Evolutionary conservation across 164 flowering plant species (phyloP).

Genomic region (Vitis rotundifolia): DNA sequence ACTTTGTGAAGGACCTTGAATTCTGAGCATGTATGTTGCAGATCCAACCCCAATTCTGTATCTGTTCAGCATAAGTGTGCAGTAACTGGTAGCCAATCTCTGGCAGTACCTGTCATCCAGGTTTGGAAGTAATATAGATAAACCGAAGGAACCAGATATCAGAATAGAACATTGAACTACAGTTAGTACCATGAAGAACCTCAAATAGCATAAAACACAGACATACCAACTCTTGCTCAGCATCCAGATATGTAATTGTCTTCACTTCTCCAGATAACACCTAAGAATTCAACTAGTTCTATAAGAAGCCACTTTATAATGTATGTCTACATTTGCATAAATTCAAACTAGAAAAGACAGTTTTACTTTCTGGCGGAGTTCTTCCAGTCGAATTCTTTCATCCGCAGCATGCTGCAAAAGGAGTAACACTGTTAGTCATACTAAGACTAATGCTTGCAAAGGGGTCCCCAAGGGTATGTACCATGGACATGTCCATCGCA

Average conservation of each 20-base stretch:
- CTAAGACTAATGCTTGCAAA: neutral
- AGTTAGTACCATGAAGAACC: neutral
- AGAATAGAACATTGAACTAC: too few species aligned
- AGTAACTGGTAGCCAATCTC: slow-evolving; percentile 83
- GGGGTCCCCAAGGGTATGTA: too few species aligned
- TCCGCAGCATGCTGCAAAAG: slow-evolving; percentile 97
- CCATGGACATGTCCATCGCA: too few species aligned
- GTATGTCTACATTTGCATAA: neutral
- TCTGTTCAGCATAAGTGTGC: slow-evolving; percentile 70
- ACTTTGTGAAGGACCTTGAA: slow-evolving; percentile 71
- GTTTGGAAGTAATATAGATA: neutral
- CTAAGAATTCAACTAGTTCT: slow-evolving; percentile 32
- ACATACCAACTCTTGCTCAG: slow-evolving; percentile 80
- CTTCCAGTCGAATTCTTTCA: slow-evolving; percentile 93
- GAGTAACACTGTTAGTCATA: neutral
- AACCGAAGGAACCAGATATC: too few species aligned
- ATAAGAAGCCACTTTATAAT: slow-evolving; percentile 2
- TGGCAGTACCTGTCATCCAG: slow-evolving; percentile 61
- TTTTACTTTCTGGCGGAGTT: slow-evolving; percentile 76
- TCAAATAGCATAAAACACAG: slow-evolving; percentile 1
- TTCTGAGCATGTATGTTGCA: slow-evolving; percentile 63
- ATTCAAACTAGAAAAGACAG: slow-evolving; percentile 2
- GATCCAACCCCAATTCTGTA: slow-evolving; percentile 93
- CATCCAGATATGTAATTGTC: slow-evolving; percentile 67
- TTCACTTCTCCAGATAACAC: slow-evolving; percentile 81